Conservation (phyloP, 345 rosid genomes). For the Bruguiera gymnorhiza region DNA sequence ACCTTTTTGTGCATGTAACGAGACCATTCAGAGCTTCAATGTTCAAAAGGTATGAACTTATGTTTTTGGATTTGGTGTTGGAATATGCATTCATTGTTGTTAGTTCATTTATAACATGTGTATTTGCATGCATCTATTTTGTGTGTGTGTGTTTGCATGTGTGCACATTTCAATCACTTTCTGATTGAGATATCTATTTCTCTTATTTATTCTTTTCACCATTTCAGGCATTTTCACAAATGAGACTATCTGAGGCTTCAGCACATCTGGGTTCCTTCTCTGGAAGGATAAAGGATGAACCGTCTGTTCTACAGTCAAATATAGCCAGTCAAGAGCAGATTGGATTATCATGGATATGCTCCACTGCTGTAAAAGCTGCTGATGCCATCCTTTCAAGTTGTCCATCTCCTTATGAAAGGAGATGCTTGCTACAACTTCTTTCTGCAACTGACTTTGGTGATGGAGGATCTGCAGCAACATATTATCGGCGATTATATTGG, state of each 20-base stretch:
- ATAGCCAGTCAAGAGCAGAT: slow-evolving; percentile 57
- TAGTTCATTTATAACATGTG: too few species aligned
- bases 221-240: slow-evolving; percentile 87
- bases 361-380: slow-evolving; percentile 89
- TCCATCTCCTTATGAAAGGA: slow-evolving; percentile 94
- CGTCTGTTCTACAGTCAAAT: slow-evolving; percentile 46
- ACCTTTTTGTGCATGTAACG: too few species aligned
- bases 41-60: too few species aligned
- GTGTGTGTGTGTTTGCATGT: too few species aligned
- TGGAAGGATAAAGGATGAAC: slow-evolving; percentile 82
- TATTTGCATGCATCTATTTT: too few species aligned
- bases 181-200: too few species aligned
- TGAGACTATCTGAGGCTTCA: slow-evolving; percentile 95
- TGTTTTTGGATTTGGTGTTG: too few species aligned
- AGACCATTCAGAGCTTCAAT: too few species aligned
- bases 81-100: too few species aligned
- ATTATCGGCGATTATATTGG: slow-evolving; percentile 77
- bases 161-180: too few species aligned
- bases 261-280: slow-evolving; percentile 97
- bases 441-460: slow-evolving; percentile 92
- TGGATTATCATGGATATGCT: slow-evolving; percentile 77
- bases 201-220: slow-evolving; percentile 1
- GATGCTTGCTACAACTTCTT: slow-evolving; percentile 90
- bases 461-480: slow-evolving; percentile 76
- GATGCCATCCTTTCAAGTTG: slow-evolving; percentile 82